Percentiles rank a stretch among this genome's conserved stretches.
These are phyloP conservation scores for Rubia yunnanensis DNA, from an alignment of 257 asterid species.

Conservation along the genomic window DNA sequence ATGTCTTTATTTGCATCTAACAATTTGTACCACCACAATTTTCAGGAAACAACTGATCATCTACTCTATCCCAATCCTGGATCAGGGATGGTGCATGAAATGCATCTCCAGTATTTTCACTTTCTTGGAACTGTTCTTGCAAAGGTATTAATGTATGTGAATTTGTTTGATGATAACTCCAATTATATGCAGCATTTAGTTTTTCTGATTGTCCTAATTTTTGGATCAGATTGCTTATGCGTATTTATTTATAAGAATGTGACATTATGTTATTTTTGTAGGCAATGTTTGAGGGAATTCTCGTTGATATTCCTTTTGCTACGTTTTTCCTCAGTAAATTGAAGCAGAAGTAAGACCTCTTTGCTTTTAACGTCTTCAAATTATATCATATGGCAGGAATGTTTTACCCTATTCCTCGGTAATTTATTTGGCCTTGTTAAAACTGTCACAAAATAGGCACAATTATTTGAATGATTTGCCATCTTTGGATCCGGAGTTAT, in stretches of 20 bases:
- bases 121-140: conserved; percentile 95
- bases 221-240: not conserved
- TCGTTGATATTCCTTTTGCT: conserved; percentile 96
- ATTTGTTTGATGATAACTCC: not conserved
- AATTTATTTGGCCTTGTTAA: conserved; percentile 4
- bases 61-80: conserved; percentile 98
- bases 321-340: conserved; percentile 96
- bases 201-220: not conserved
- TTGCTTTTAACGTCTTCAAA: conserved; percentile 5
- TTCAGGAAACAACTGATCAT: conserved; percentile 90
- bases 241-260: not conserved
- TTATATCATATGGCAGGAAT: not conserved
- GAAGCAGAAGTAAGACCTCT: conserved; percentile 77
- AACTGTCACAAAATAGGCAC: conserved; percentile 45
- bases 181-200: not conserved
- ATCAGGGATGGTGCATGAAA: conserved; percentile 80
- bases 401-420: not conserved
- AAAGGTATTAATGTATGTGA: conserved; percentile 47
- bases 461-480: conserved; percentile 96
- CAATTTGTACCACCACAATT: not conserved
- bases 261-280: conserved; percentile 21
- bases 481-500: conserved; percentile 92
- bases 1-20: not conserved
- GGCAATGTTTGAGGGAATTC: conserved; percentile 99
- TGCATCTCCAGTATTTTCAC: conserved; percentile 85